These are phyloP conservation scores for Pulveroboletus sp. DNA, from an alignment of 768 basidiomycete genomes.

Conservation along the genomic window DNA sequence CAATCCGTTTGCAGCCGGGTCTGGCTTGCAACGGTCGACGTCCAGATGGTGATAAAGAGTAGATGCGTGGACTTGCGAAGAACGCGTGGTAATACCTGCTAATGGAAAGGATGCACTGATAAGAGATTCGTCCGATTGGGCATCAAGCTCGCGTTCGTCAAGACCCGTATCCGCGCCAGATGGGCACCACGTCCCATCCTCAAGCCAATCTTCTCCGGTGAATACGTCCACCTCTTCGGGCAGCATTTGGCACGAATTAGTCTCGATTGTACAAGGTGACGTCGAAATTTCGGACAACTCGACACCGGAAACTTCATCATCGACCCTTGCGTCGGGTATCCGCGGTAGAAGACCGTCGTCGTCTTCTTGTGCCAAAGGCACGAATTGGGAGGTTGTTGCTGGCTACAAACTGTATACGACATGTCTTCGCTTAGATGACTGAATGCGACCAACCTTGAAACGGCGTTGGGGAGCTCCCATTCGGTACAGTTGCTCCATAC, in stretches of 20 bases:
- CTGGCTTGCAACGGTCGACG: conserved; percentile 4
- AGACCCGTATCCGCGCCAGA: conserved; percentile 3
- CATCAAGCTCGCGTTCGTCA: conserved; percentile 5
- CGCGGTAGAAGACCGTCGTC: conserved; percentile 20
- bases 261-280: not conserved
- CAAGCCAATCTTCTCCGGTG: conserved; percentile 11
- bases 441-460: conserved; percentile 42
- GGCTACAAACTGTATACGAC: conserved; percentile 17
- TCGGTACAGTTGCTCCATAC: conserved; percentile 43
- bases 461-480: conserved; percentile 36
- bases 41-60: conserved; percentile 17
- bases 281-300: conserved; percentile 12
- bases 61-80: conserved; percentile 6
- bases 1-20: conserved; percentile 11
- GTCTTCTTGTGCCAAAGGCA: conserved; percentile 15
- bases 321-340: conserved; percentile 2
- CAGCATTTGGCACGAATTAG: conserved; percentile 1
- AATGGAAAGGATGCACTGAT: conserved; percentile 17
- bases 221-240: conserved; percentile 17
- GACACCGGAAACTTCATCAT: conserved; percentile 11
- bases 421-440: not conserved
- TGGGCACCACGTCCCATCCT: conserved; percentile 13
- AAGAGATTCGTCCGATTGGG: conserved; percentile 23
- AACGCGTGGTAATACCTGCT: conserved; percentile 16
- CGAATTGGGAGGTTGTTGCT: conserved; percentile 5